Percentiles rank a stretch among this genome's conserved stretches.
Conservation (phyloP, 805 yeast genomes). For the Aciculoconidium aculeatum region DNA sequence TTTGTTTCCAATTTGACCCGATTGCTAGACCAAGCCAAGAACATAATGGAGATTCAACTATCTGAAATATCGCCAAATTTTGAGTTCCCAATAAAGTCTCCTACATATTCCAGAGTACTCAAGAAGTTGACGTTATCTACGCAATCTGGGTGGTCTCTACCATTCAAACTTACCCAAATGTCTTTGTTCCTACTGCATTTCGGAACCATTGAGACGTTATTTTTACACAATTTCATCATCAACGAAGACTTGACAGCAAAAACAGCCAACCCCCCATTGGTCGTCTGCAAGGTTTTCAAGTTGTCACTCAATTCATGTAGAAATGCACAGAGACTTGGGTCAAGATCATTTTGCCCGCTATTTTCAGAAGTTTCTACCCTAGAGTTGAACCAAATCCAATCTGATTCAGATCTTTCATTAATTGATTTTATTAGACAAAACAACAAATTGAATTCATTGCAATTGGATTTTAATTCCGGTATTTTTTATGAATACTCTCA, state of each 20-base stretch:
- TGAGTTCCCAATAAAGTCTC: conserved; percentile 20
- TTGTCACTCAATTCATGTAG: conserved; percentile 18
- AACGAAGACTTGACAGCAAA: conserved; percentile 13
- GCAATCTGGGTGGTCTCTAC: conserved; percentile 48
- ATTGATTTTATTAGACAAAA: conserved; percentile 40
- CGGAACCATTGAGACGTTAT: conserved; percentile 34
- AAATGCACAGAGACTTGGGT: conserved; percentile 12
- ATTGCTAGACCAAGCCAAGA: conserved; percentile 43
- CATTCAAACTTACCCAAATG: conserved; percentile 40
- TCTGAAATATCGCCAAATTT: conserved; percentile 48
- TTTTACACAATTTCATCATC: conserved; percentile 41
- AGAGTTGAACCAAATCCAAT: conserved; percentile 31
- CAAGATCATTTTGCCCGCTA: conserved; percentile 15
- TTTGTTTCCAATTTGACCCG: conserved; percentile 19
- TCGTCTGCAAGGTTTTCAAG: conserved; percentile 7
- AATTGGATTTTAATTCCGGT: conserved; percentile 45
- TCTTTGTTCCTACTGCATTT: conserved; percentile 40
- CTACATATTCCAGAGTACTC: conserved; percentile 18
- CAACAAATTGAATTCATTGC: conserved; percentile 30
- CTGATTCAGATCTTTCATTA: conserved; percentile 43
- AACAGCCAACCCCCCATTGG: conserved; percentile 3
- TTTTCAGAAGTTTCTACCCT: conserved; percentile 37
- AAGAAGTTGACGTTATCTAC: conserved; percentile 33
- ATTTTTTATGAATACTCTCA: conserved; percentile 29
- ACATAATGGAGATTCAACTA: conserved; percentile 35